These are phyloP conservation scores for Cephaloascus albidus DNA, from an alignment of 805 yeast species.

Conservation along the genomic window DNA sequence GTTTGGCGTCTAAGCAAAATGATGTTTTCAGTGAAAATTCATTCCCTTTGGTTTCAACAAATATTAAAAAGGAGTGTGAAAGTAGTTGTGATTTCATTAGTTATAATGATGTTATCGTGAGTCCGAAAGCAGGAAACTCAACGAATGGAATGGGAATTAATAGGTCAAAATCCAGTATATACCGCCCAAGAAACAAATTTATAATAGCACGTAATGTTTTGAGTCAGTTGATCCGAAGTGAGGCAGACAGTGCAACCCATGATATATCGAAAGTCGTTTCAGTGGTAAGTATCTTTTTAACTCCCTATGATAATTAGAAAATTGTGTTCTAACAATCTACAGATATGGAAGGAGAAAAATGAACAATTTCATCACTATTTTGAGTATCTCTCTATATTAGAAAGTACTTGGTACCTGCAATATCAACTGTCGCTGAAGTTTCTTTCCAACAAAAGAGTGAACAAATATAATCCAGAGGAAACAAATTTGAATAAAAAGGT, in stretches of 20 bases:
- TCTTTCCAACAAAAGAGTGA: not conserved
- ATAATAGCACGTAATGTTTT: constrained; percentile 8
- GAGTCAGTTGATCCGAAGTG: constrained; percentile 3
- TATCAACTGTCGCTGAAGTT: not conserved
- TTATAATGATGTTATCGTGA: too few relatives aligned
- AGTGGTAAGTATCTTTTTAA: constrained; percentile 4
- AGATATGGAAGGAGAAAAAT: not conserved
- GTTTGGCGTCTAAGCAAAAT: too few relatives aligned
- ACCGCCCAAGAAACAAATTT: constrained; percentile 11
- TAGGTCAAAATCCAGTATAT: not conserved
- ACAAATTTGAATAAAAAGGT: too few relatives aligned
- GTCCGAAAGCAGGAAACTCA: not conserved
- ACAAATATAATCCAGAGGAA: too few relatives aligned
- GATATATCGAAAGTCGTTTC: constrained; percentile 7
- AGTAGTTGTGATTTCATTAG: too few relatives aligned
- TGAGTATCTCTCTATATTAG: not conserved
- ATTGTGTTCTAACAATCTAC: not conserved
- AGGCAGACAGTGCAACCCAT: constrained; percentile 1
- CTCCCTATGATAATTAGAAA: not conserved
- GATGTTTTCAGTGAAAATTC: too few relatives aligned
- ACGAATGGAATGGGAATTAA: not conserved
- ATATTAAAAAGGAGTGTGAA: too few relatives aligned
- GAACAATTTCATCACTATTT: not conserved
- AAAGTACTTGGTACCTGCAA: not conserved
- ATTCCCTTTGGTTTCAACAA: too few relatives aligned